Evolutionary conservation across 2,329 filamentous ascomycete species (phyloP), one percentile per base, ranked within the genome.

Genomic region (Macrophomina tecta): DNA sequence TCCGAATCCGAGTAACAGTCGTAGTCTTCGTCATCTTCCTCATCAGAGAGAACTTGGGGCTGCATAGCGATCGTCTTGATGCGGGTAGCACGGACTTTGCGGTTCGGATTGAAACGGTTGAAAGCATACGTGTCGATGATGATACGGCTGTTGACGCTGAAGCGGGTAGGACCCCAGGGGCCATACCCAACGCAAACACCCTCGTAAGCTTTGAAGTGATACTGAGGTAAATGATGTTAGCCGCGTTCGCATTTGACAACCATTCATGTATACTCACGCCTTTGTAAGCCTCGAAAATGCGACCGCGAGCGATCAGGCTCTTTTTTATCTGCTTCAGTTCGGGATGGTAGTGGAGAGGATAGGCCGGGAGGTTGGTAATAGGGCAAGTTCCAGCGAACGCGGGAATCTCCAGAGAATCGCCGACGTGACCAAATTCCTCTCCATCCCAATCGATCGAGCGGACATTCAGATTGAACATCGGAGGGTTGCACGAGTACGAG

Each of bases 81-180:
- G 11, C 62, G 49, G 32, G 56, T 52, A 18, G 67, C 34, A 3
- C 40, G 65, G 36, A 49, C 62, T 66, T 64, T 71, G 18, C 34
- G 53, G n/a, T 56, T 69, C 8, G 66, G 68, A 34, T 66, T 69
- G 58, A 67, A 72, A 8, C 64, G 69, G 38, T 67, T 70, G 61
- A 64, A 83, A n/a, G 80, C 81, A 18, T 81, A 74, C 0, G 77
- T 75, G 65, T 85, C 83, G 61, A 85, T 79, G 66, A 85, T 79
- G 55, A 85, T 77, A 9, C 83, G 79, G 56, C 81, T 79, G 58
- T 81, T 66, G 32, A 68, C 65, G 53, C 66, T 67, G 62, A 66
- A 68, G 42, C 66, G 68, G 12, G 66, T 60, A 42, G 66, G 55
- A 6, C 69, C 70, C 52, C 71, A 69, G 23, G 66, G 58, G 5